Evolutionary conservation across 257 asterid genomes (phyloP).

Genomic region (Verbena officinalis): DNA sequence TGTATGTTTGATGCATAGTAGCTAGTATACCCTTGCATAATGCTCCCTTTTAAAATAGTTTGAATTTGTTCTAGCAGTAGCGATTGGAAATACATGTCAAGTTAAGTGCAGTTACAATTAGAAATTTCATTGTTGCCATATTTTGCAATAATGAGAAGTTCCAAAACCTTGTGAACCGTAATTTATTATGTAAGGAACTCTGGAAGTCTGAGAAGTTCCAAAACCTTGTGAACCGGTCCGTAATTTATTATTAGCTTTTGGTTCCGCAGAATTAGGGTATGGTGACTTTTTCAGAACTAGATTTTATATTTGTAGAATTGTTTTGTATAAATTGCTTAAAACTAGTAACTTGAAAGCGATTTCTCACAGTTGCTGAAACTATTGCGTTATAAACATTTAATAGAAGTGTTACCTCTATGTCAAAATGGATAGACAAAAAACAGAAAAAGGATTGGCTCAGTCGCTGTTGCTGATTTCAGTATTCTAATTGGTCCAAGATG

Average conservation of each 20-base stretch:
- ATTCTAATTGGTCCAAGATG: slow-evolving; percentile 3
- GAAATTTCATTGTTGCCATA: slow-evolving; percentile 14
- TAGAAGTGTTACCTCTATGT: background rate
- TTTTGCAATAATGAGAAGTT: slow-evolving; percentile 26
- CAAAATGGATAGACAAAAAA: background rate
- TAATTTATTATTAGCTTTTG: background rate
- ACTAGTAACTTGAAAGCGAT: slow-evolving; percentile 10
- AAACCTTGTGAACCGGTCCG: background rate
- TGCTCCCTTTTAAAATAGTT: slow-evolving; percentile 10
- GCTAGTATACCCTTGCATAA: background rate
- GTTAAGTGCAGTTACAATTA: background rate
- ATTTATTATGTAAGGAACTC: slow-evolving; percentile 12
- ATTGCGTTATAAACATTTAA: background rate
- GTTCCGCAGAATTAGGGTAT: background rate
- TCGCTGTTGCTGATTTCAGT: slow-evolving; percentile 6
- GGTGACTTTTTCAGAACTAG: slow-evolving; percentile 2
- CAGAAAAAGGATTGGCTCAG: slow-evolving; percentile 3
- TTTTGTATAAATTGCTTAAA: background rate
- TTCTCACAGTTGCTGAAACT: background rate
- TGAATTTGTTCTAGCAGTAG: slow-evolving; percentile 10
- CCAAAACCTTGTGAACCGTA: background rate
- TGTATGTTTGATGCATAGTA: background rate
- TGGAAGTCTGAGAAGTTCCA: background rate
- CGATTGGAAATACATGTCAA: slow-evolving; percentile 18
- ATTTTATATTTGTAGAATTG: background rate